Conservation (phyloP, 2,329 filamentous ascomycete genomes). For the Penicillium sp. region DNA sequence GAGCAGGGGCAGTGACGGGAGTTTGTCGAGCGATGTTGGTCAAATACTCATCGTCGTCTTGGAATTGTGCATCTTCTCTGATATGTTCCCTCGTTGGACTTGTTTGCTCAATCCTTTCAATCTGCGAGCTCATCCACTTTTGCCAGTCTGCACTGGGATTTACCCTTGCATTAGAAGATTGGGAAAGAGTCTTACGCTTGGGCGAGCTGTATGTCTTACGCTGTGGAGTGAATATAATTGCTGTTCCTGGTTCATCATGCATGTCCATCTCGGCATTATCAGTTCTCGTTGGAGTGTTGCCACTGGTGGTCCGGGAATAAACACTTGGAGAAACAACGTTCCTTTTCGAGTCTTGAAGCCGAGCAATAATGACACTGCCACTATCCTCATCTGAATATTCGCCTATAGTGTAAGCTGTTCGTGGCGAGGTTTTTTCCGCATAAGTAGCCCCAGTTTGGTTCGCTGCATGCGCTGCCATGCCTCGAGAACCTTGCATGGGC, state of each 20-base stretch:
- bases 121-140: slow-evolving; percentile 39
- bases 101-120: slow-evolving; percentile 32
- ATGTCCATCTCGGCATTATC: slow-evolving; percentile 7
- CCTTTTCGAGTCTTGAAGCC: slow-evolving; percentile 2
- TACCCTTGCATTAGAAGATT: slow-evolving; percentile 1
- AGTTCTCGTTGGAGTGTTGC: slow-evolving; percentile 26
- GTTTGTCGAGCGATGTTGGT: slow-evolving; percentile 11
- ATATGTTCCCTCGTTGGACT: slow-evolving; percentile 34
- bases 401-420: background rate
- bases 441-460: background rate
- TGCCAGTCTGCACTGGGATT: slow-evolving; percentile 38
- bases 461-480: background rate
- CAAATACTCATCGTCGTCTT: slow-evolving; percentile 26
- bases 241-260: slow-evolving; percentile 35
- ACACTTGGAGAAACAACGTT: slow-evolving; percentile 40
- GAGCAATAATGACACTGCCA: slow-evolving; percentile 21
- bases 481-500: slow-evolving; percentile 5
- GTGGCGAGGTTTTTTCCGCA: background rate
- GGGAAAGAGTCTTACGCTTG: slow-evolving; percentile 15
- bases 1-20: background rate
- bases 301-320: slow-evolving; percentile 45
- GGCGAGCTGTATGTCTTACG: slow-evolving; percentile 34
- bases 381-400: slow-evolving; percentile 22
- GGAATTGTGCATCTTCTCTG: slow-evolving; percentile 41
- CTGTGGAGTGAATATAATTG: slow-evolving; percentile 37